These are phyloP conservation scores for Yarrowia hollandica DNA, from an alignment of 805 yeast species.

Conservation along the genomic window DNA sequence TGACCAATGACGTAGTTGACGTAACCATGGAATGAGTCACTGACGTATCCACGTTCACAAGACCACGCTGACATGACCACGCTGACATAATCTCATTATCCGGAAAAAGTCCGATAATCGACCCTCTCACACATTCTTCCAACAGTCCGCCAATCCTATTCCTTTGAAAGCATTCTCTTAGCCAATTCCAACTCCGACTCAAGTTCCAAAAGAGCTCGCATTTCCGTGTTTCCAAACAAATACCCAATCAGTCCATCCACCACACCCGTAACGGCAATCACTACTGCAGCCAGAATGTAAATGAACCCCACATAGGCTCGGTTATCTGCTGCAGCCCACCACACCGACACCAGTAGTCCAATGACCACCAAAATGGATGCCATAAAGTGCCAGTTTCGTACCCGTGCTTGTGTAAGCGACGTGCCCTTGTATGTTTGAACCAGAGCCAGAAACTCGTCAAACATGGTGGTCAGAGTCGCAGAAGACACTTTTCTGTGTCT, in stretches of 20 bases:
- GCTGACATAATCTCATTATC: too few species aligned
- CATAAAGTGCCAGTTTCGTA: slow-evolving; percentile 68
- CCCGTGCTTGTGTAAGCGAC: slow-evolving; percentile 56
- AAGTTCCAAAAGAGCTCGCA: slow-evolving; percentile 74
- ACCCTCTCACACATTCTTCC: background rate
- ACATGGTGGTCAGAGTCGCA: slow-evolving; percentile 35
- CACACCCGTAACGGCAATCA: slow-evolving; percentile 64
- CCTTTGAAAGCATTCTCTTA: slow-evolving; percentile 1
- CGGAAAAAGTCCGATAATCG: too few species aligned
- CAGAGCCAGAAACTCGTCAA: slow-evolving; percentile 52
- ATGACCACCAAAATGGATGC: slow-evolving; percentile 54
- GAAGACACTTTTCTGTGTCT: slow-evolving; percentile 6
- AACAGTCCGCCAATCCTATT: slow-evolving; percentile 11
- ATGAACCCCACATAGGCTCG: slow-evolving; percentile 67
- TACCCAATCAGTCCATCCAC: slow-evolving; percentile 76
- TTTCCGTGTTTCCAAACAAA: slow-evolving; percentile 78
- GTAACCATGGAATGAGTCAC: too few species aligned
- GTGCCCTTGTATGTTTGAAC: slow-evolving; percentile 54
- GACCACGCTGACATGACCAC: too few species aligned
- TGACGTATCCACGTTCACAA: too few species aligned
- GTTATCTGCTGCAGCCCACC: slow-evolving; percentile 56
- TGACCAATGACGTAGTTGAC: too few species aligned
- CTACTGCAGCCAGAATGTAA: slow-evolving; percentile 55
- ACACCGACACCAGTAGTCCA: slow-evolving; percentile 54
- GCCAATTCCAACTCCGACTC: slow-evolving; percentile 58